Conservation (phyloP, 176 grass and related monocot genomes). For the Ananas comosus region DNA sequence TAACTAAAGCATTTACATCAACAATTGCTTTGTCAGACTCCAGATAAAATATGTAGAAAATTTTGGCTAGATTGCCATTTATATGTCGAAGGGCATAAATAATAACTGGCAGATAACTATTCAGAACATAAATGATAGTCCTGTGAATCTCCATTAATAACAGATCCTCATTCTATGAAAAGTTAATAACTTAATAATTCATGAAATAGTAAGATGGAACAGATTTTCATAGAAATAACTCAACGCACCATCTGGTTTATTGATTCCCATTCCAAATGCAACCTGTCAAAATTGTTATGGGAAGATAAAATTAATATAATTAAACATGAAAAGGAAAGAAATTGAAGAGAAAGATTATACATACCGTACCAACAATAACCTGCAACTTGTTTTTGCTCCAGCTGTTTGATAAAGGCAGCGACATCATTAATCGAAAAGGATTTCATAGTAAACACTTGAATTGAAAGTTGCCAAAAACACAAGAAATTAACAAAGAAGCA, state of each 20-base stretch:
- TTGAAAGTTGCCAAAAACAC: not conserved
- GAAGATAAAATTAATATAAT: slow-evolving; percentile 9
- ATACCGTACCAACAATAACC: slow-evolving; percentile 88
- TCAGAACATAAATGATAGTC: too few species aligned
- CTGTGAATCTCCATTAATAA: too few species aligned
- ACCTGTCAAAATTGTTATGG: slow-evolving; percentile 33
- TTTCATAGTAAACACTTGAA: not conserved
- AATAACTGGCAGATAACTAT: too few species aligned
- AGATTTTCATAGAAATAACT: not conserved
- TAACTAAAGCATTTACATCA: too few species aligned
- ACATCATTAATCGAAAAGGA: not conserved
- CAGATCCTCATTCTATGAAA: too few species aligned
- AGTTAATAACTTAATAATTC: too few species aligned
- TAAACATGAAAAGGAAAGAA: not conserved
- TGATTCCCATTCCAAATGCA: slow-evolving; percentile 97
- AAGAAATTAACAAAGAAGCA: not conserved
- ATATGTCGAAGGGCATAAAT: too few species aligned
- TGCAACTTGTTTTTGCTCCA: slow-evolving; percentile 92
- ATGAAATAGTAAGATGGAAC: too few species aligned
- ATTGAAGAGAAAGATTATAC: not conserved
- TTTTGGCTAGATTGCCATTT: too few species aligned
- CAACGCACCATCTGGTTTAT: slow-evolving; percentile 84
- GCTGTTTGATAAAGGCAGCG: slow-evolving; percentile 36
- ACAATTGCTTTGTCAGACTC: too few species aligned
- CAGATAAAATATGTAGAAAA: too few species aligned